Conservation (phyloP, 148 eudicot genomes). For the Silene conica region DNA sequence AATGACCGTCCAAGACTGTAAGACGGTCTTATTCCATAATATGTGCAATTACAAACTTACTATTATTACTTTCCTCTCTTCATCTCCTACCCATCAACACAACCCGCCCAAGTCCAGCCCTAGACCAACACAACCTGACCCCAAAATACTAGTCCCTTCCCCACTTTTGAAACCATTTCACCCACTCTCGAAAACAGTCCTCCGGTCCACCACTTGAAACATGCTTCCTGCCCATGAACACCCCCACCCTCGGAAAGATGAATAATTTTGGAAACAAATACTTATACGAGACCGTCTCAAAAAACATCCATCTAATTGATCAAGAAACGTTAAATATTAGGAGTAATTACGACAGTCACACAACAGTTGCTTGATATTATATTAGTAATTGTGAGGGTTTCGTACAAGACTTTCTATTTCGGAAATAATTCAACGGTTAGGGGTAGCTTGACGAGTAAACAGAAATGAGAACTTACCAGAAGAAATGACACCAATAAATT, state of each 20-base stretch:
- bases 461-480: slow-evolving; percentile 41
- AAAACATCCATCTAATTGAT: too few relatives aligned
- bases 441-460: neutral
- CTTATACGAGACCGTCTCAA: neutral
- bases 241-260: neutral
- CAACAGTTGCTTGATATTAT: too few relatives aligned
- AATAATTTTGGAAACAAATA: neutral
- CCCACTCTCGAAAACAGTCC: too few relatives aligned
- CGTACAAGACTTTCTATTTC: neutral
- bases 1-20: too few relatives aligned
- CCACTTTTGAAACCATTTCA: neutral
- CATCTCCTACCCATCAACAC: too few relatives aligned
- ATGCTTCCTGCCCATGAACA: neutral
- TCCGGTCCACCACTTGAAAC: too few relatives aligned
- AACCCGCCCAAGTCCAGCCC: neutral
- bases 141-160: neutral
- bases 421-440: neutral
- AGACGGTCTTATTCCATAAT: too few relatives aligned
- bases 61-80: too few relatives aligned
- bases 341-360: neutral
- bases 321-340: too few relatives aligned
- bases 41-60: too few relatives aligned
- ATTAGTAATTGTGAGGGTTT: neutral
- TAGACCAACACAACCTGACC: neutral
- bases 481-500: slow-evolving; percentile 72